Conservation (phyloP, 371 early-diverging fungal species). For the Lichtheimia ramosa region DNA sequence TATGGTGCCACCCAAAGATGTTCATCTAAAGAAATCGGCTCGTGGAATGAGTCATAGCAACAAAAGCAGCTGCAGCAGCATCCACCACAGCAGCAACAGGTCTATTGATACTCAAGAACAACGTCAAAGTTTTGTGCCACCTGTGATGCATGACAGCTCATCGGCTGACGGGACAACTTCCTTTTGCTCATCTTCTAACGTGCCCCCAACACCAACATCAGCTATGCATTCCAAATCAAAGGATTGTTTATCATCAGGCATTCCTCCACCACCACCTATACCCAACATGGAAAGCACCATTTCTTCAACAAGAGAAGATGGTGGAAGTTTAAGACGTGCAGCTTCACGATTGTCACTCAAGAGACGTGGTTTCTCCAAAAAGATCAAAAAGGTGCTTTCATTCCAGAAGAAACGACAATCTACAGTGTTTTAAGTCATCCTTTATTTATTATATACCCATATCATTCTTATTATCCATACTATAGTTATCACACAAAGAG, state of each 20-base stretch:
- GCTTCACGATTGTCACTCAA: background rate
- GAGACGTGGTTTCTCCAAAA: background rate
- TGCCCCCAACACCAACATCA: constrained; percentile 1
- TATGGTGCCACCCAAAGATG: constrained; percentile 1
- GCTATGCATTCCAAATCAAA: background rate
- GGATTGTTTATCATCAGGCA: background rate
- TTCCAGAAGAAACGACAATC: background rate
- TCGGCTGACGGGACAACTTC: background rate
- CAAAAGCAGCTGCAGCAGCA: background rate
- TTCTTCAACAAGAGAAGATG: background rate
- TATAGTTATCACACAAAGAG: no score
- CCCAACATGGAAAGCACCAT: background rate
- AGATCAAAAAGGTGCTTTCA: background rate
- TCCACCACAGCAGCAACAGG: background rate
- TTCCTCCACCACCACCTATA: background rate
- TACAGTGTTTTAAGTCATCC: no score
- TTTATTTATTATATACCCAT: no score
- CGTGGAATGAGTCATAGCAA: background rate
- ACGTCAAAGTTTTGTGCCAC: background rate
- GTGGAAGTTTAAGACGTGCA: background rate
- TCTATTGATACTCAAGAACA: background rate
- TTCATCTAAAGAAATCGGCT: background rate
- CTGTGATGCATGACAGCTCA: background rate
- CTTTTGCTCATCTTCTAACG: background rate
- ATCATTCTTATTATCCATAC: no score